phyloP scores from a whole-genome alignment of 805 yeast genomes.

The Barnettozyma californica region DNA sequence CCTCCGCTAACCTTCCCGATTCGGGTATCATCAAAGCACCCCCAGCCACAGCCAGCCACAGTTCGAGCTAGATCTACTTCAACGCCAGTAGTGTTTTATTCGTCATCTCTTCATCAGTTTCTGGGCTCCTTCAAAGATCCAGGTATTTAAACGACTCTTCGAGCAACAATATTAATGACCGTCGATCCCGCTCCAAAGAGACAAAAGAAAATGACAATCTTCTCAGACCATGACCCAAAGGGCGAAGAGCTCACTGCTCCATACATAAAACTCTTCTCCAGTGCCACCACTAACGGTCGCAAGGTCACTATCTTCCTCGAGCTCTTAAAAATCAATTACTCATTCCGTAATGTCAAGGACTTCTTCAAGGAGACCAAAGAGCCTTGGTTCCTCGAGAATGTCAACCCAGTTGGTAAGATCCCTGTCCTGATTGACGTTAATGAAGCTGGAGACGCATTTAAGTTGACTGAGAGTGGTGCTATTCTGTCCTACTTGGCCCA shows the following conservation, averaged over 20 bases:
- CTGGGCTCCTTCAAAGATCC: background rate
- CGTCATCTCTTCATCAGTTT: background rate
- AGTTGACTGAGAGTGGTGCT: slow-evolving; percentile 56
- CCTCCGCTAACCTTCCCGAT: background rate
- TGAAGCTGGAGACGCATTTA: slow-evolving; percentile 34
- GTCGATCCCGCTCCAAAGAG: background rate
- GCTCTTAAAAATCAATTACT: slow-evolving; percentile 28
- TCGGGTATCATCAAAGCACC: background rate
- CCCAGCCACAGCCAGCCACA: background rate
- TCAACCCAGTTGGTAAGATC: slow-evolving; percentile 58
- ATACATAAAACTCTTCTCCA: slow-evolving; percentile 37
- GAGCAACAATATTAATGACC: background rate
- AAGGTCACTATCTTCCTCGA: slow-evolving; percentile 34
- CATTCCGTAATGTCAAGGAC: slow-evolving; percentile 35
- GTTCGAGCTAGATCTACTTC: background rate
- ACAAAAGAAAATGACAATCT: background rate
- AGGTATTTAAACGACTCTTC: background rate
- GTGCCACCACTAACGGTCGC: slow-evolving; percentile 35
- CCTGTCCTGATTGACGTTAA: slow-evolving; percentile 43
- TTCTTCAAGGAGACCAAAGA: slow-evolving; percentile 43
- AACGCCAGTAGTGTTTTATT: background rate
- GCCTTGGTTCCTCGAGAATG: slow-evolving; percentile 44
- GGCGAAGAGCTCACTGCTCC: slow-evolving; percentile 27
- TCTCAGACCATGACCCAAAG: slow-evolving; percentile 1
- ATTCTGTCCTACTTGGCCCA: slow-evolving; percentile 52